A percentile compares a stretch with the other conserved stretches of the same genome.
These are phyloP conservation scores for Plasmodium berghei DNA, from an alignment of 169 alveolate genomes.

Conservation along the genomic window DNA sequence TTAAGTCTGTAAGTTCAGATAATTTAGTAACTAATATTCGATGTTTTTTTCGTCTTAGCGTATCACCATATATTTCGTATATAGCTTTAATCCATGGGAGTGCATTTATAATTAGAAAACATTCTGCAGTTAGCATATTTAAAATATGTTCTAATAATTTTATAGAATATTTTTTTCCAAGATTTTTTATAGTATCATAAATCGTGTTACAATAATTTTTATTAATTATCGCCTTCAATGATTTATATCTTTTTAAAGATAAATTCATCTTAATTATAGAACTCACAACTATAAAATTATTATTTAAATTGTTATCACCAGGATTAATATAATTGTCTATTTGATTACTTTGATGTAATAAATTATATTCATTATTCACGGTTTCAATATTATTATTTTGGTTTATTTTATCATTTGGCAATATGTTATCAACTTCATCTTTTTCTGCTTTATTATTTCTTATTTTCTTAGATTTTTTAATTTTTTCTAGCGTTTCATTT, in stretches of 20 bases:
- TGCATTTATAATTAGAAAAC: neutral
- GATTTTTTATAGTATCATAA: slow-evolving; percentile 20
- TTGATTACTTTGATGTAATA: neutral
- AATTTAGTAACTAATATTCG: slow-evolving; percentile 41
- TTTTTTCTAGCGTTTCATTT: neutral
- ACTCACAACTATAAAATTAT: slow-evolving; percentile 18
- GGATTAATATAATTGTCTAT: slow-evolving; percentile 1
- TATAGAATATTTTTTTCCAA: slow-evolving; percentile 63
- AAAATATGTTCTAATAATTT: slow-evolving; percentile 41
- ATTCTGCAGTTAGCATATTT: neutral
- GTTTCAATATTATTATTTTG: neutral
- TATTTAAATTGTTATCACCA: neutral
- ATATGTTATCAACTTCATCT: neutral
- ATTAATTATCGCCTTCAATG: neutral
- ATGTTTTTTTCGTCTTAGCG: slow-evolving; percentile 32
- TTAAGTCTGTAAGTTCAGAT: slow-evolving; percentile 4
- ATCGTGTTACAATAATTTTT: slow-evolving; percentile 1
- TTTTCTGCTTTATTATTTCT: neutral
- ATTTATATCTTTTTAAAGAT: slow-evolving; percentile 42
- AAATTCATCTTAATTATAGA: slow-evolving; percentile 50
- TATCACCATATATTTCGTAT: slow-evolving; percentile 27
- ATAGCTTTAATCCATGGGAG: slow-evolving; percentile 55
- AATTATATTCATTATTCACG: neutral
- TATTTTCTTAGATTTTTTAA: neutral
- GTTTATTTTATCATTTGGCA: neutral